Conservation (phyloP, 768 basidiomycete species). For the Phaeolepiota aurea region DNA sequence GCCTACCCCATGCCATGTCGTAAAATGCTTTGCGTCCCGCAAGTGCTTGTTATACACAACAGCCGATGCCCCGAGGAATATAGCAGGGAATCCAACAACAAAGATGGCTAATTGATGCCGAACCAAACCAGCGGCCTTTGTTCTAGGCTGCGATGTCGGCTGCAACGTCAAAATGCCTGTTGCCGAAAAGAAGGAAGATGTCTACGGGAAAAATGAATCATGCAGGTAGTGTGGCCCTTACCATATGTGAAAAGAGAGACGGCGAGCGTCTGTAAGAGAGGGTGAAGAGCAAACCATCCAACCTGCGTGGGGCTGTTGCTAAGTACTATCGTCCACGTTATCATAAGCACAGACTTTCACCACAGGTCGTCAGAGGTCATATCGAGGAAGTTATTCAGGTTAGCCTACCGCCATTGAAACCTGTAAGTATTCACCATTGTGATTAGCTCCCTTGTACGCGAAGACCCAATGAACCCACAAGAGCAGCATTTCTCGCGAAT, state of each 20-base stretch:
- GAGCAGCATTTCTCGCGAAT: slow-evolving; percentile 20
- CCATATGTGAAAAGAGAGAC: slow-evolving; percentile 55
- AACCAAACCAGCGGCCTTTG: slow-evolving; percentile 57
- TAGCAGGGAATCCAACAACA: slow-evolving; percentile 42
- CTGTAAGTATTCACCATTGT: neutral
- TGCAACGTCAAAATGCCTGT: slow-evolving; percentile 73
- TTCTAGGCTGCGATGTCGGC: slow-evolving; percentile 57
- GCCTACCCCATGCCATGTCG: slow-evolving; percentile 70
- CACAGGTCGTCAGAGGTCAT: neutral
- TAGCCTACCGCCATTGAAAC: neutral
- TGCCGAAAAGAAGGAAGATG: too few species aligned
- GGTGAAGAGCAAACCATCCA: slow-evolving; percentile 65
- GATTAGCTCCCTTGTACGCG: too few species aligned
- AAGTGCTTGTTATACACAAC: slow-evolving; percentile 56
- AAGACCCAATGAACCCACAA: too few species aligned
- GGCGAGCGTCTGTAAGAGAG: slow-evolving; percentile 50
- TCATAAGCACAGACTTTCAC: slow-evolving; percentile 25
- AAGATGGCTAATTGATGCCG: slow-evolving; percentile 65
- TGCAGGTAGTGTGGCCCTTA: slow-evolving; percentile 12
- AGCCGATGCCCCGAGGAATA: slow-evolving; percentile 52
- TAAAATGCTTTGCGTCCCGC: slow-evolving; percentile 47
- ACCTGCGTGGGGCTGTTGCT: slow-evolving; percentile 31
- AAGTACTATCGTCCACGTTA: slow-evolving; percentile 40
- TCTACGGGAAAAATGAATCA: neutral
- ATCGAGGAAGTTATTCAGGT: neutral